Conservation (phyloP, 2,329 filamentous ascomycete genomes). For the Monilinia vaccinii-corymbosi region DNA sequence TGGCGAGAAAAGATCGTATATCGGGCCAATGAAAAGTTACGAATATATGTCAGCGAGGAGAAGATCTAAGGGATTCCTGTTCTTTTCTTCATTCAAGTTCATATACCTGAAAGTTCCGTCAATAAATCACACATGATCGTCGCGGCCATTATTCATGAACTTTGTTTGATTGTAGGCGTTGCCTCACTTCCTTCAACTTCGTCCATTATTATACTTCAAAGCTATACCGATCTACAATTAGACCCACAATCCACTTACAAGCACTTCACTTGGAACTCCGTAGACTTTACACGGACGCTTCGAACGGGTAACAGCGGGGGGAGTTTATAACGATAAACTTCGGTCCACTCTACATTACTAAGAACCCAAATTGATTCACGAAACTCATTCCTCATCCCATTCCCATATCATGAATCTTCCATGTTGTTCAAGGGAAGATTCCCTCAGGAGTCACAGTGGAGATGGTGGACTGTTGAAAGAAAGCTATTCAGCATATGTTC, state of each 20-base stretch:
- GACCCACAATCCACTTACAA: not conserved
- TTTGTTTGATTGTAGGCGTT: not conserved
- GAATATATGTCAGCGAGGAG: not conserved
- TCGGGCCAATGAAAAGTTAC: not conserved
- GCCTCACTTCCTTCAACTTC: not conserved
- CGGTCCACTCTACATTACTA: not conserved
- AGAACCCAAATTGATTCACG: not conserved
- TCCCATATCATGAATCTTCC: not conserved
- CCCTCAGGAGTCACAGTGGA: not conserved
- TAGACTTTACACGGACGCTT: not conserved
- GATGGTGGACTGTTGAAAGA: not conserved
- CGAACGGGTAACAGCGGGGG: not conserved
- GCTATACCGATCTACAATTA: not conserved
- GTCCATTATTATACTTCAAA: not conserved
- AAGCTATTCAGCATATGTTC: not conserved
- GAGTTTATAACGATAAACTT: not conserved
- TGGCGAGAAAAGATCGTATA: not conserved
- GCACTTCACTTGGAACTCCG: not conserved
- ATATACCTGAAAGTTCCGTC: not conserved
- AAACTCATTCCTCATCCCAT: not conserved
- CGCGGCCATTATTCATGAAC: not conserved
- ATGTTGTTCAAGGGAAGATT: not conserved
- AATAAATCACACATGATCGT: not conserved
- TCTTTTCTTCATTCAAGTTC: slow-evolving; percentile 1
- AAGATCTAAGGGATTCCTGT: not conserved